Evolutionary conservation across 331 rosid genomes (phyloP).

Genomic region (Dryas integrifolia): DNA sequence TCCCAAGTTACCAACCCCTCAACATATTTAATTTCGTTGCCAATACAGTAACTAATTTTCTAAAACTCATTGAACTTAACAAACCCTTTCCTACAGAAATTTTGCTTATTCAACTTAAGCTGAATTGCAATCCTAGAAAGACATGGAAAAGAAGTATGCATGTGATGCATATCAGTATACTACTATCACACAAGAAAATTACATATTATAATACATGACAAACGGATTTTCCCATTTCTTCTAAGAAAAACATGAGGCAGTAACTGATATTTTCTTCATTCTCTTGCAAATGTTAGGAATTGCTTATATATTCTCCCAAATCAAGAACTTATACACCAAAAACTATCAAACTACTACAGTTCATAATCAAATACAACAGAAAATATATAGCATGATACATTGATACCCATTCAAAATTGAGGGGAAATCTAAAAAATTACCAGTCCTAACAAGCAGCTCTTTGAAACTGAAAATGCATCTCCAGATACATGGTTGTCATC

Average conservation of each 20-base stretch:
- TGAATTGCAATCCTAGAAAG: not conserved
- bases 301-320: not conserved
- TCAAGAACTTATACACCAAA: not conserved
- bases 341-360: not conserved
- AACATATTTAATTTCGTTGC: not conserved
- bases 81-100: not conserved
- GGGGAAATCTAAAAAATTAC: slow-evolving; percentile 40
- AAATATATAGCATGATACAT: not conserved
- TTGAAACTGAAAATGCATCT: slow-evolving; percentile 31
- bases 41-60: not conserved
- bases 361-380: not conserved
- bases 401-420: not conserved
- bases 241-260: not conserved
- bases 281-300: not conserved
- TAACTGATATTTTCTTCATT: not conserved
- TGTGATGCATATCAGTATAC: not conserved
- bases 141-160: not conserved
- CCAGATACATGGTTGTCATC: slow-evolving; percentile 34
- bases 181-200: not conserved
- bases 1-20: not conserved
- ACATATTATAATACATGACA: not conserved
- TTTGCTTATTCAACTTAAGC: not conserved
- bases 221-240: not conserved
- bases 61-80: not conserved
- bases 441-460: slow-evolving; percentile 68